Conservation (phyloP, 495 filamentous ascomycete genomes). For the Lentithecium fluviatile region DNA sequence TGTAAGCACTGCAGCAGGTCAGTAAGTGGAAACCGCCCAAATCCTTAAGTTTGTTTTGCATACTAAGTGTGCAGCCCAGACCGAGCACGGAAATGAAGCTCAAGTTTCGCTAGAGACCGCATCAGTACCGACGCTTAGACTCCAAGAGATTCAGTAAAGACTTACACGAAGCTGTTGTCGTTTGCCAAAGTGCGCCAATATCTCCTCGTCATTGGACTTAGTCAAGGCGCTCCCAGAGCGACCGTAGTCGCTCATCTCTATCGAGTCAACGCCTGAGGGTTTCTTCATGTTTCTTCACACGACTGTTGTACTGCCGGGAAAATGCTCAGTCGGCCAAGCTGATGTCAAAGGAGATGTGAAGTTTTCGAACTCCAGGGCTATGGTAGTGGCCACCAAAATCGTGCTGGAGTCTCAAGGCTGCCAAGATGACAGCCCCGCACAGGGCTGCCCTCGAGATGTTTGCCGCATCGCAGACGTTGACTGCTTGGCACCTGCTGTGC, state of each 20-base stretch:
- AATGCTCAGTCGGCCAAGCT: too few relatives aligned
- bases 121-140: background rate
- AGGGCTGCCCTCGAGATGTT: too few relatives aligned
- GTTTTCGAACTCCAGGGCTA: too few relatives aligned
- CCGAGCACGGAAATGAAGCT: constrained; percentile 14
- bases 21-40: background rate
- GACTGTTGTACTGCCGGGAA: too few relatives aligned
- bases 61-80: constrained; percentile 18
- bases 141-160: background rate
- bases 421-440: too few relatives aligned
- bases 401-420: too few relatives aligned
- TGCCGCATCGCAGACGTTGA: too few relatives aligned
- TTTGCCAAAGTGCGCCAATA: constrained; percentile 21
- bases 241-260: background rate
- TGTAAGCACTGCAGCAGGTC: constrained; percentile 13
- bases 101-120: constrained; percentile 18
- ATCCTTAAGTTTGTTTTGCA: background rate
- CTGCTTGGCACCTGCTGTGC: too few relatives aligned
- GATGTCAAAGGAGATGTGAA: too few relatives aligned
- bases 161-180: constrained; percentile 17
- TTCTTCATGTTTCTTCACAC: too few relatives aligned
- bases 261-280: too few relatives aligned
- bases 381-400: too few relatives aligned
- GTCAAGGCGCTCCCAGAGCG: background rate
- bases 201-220: constrained; percentile 14